Base-by-base conservation (phyloP, 2,329 filamentous ascomycete species). In the Diatrype stigma region DNA sequence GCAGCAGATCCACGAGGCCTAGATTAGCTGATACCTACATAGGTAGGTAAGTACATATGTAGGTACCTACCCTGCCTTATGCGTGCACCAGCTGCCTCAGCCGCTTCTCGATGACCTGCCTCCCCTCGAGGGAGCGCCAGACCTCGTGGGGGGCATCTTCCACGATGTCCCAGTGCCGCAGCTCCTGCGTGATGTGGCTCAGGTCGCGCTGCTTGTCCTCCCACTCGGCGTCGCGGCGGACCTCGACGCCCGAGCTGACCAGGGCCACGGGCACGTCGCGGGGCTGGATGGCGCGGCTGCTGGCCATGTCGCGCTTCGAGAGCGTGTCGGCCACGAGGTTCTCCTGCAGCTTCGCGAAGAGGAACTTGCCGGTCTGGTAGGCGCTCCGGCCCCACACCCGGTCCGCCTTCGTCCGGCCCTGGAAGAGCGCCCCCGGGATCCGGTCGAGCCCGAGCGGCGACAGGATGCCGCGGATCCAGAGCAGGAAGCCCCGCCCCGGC, bases 311-410 rank as follows among this genome's bases (percentile, higher is more conserved):
- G 32, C 89, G 89, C 67, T 85, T 87, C 14, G 90, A 90, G 59
- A 97, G 82, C 1, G 89, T 90, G 57, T 85, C 81, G 0, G 92
- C 92, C 30, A 96, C 90, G 1, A 97, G 77, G 57, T 87, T 93
- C 73, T 99, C 94, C 70, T 99, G 94, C 50, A 99, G 77, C 70
- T 92, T 89, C 4, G 91, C 88, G 67, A 95, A 96, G 68, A 96
- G 86, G 67, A 82, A 86, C 67, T 92, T 95, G 54, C 89, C 89
- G 22, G 78, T 79, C 69, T 96, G 90, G 64, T 90, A 87, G 0
- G 90, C 84, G 5, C 85, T 83, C 42, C 83, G 80, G 12, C 94
- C 94, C 69, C 88, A 95, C 11, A 96, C 84, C 10, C 94, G 86
- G 67, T 97, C 93, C 65, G 87, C 83, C 35, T 89, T 84, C 1